A percentile compares a stretch with the other conserved stretches of the same genome.
Evolutionary conservation across 164 flowering plant species (phyloP).

Genomic region (grape (Vitis vinifera)): ASM3070453v1 NC_081823.1:8102501-8103000

Average conservation of each 20-base stretch:
- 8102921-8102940: no score
- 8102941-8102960: no score
- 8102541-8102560: slow-evolving; percentile 20
- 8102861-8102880: no score
- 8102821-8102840: no score
- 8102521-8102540: slow-evolving; percentile 26
- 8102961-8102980: no score
- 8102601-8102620: slow-evolving; percentile 16
- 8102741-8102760: slow-evolving; percentile 1
- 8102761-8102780: neutral
- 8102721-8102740: neutral
- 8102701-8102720: neutral
- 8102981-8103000: no score
- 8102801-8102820: no score
- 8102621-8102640: slow-evolving; percentile 13
- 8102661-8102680: slow-evolving; percentile 20
- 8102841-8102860: no score
- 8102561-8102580: slow-evolving; percentile 24
- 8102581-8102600: slow-evolving; percentile 26
- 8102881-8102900: no score
- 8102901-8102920: no score
- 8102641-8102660: slow-evolving; percentile 30
- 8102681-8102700: slow-evolving; percentile 8
- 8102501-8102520: slow-evolving; percentile 26
- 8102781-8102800: no score